phyloP scores from a whole-genome alignment of 768 basidiomycete species.

The Dacryopinax primogenitus region DNA sequence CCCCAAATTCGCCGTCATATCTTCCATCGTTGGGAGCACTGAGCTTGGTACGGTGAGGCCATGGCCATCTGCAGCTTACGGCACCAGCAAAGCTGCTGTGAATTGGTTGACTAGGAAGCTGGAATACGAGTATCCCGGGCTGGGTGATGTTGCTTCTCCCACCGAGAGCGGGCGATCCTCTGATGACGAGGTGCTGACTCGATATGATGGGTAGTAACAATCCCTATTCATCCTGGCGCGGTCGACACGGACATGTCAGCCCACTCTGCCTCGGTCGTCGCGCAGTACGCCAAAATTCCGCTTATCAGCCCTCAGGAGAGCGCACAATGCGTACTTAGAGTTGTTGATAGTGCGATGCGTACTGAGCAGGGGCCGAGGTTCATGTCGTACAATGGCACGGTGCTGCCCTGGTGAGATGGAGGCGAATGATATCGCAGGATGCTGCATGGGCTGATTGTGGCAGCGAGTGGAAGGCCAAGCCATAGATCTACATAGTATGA shows the following conservation, averaged over 20 bases:
- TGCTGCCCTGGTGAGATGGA: background rate
- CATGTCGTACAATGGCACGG: background rate
- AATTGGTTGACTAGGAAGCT: slow-evolving; percentile 15
- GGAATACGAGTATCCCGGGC: background rate
- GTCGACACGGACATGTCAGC: slow-evolving; percentile 8
- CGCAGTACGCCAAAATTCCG: background rate
- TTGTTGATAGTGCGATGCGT: background rate
- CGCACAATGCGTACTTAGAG: background rate
- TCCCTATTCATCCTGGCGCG: slow-evolving; percentile 3
- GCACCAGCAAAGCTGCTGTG: slow-evolving; percentile 16
- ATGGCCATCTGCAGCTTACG: slow-evolving; percentile 2
- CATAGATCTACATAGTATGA: too few species aligned
- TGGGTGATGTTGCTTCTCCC: background rate
- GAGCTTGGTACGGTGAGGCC: background rate
- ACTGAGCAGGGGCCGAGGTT: background rate
- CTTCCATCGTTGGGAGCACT: slow-evolving; percentile 10
- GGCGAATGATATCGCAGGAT: too few species aligned
- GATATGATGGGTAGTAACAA: background rate
- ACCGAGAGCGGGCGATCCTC: background rate
- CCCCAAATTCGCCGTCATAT: slow-evolving; percentile 17
- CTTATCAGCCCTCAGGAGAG: slow-evolving; percentile 10
- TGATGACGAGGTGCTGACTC: background rate
- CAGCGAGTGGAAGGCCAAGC: too few species aligned
- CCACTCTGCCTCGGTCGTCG: background rate
- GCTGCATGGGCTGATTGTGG: too few species aligned